Percentiles rank a stretch among this genome's conserved stretches.
Evolutionary conservation across 345 rosid species (phyloP).

Genomic region (Toxicodendron radicans): DNA sequence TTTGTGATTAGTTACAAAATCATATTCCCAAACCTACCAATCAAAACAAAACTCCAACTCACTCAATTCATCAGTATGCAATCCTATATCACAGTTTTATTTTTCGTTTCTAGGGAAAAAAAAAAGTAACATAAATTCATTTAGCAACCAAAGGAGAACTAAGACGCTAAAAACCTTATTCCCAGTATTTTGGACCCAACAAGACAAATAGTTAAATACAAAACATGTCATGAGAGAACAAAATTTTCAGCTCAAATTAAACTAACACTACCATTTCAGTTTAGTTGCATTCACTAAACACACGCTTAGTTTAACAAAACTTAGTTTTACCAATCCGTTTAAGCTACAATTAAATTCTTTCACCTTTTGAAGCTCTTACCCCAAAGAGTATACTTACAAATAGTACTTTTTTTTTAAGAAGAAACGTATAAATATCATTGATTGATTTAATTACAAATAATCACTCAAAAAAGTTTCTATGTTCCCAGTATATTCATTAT

Average conservation of each 20-base stretch:
- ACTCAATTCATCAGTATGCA: not conserved
- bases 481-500: no score
- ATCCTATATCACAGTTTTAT: not conserved
- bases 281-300: not conserved
- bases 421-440: no score
- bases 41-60: not conserved
- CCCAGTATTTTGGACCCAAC: not conserved
- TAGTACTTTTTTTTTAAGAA: no score
- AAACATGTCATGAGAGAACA: not conserved
- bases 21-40: not conserved
- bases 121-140: not conserved
- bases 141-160: not conserved
- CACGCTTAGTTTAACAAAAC: no score
- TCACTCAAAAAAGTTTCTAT: no score
- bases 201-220: not conserved
- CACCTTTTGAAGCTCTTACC: no score
- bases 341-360: no score
- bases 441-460: no score
- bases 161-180: not conserved
- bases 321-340: no score
- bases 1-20: not conserved
- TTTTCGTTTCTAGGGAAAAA: not conserved
- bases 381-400: no score
- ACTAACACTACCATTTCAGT: not conserved
- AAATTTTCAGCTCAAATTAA: not conserved